A percentile compares a stretch with the other conserved stretches of the same genome.
These are phyloP conservation scores for Taxillus chinensis DNA, from an alignment of 164 flowering plant species.

Conservation along the genomic window DNA sequence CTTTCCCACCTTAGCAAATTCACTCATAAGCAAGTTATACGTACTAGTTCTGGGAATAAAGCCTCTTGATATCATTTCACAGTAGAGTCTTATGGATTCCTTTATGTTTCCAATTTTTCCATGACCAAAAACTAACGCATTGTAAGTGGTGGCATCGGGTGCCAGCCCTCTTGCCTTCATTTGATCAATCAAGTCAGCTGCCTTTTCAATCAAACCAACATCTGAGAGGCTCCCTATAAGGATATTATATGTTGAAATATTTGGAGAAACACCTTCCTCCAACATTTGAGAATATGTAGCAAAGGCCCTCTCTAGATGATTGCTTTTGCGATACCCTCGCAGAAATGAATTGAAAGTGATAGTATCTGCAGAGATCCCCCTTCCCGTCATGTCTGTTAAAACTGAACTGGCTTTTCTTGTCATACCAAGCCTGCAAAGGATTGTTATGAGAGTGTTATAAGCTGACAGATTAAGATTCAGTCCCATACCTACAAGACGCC, in stretches of 20 bases:
- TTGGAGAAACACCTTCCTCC: slow-evolving; percentile 51
- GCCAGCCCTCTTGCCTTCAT: slow-evolving; percentile 51
- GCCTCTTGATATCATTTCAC: slow-evolving; percentile 79
- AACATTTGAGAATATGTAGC: slow-evolving; percentile 44
- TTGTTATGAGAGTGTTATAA: slow-evolving; percentile 51
- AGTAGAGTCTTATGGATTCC: slow-evolving; percentile 57
- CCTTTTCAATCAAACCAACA: slow-evolving; percentile 44
- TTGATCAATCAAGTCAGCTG: slow-evolving; percentile 36
- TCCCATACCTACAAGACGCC: slow-evolving; percentile 49
- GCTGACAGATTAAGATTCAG: slow-evolving; percentile 29
- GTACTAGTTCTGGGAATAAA: slow-evolving; percentile 63
- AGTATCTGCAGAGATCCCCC: slow-evolving; percentile 45
- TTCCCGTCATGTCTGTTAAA: slow-evolving; percentile 46
- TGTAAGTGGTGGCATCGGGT: slow-evolving; percentile 52
- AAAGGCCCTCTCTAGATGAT: slow-evolving; percentile 46
- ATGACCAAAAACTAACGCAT: slow-evolving; percentile 57
- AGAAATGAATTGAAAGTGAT: slow-evolving; percentile 68
- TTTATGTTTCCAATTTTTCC: slow-evolving; percentile 56
- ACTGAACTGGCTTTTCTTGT: slow-evolving; percentile 50
- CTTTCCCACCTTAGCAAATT: slow-evolving; percentile 53
- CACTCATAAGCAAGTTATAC: slow-evolving; percentile 64
- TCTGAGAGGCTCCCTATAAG: slow-evolving; percentile 42
- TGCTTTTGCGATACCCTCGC: slow-evolving; percentile 56
- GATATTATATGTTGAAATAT: slow-evolving; percentile 53
- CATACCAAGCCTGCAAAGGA: slow-evolving; percentile 70